These are phyloP conservation scores for Populus tomentosa DNA, from an alignment of 441 rosid species.

Conservation along the genomic window DNA sequence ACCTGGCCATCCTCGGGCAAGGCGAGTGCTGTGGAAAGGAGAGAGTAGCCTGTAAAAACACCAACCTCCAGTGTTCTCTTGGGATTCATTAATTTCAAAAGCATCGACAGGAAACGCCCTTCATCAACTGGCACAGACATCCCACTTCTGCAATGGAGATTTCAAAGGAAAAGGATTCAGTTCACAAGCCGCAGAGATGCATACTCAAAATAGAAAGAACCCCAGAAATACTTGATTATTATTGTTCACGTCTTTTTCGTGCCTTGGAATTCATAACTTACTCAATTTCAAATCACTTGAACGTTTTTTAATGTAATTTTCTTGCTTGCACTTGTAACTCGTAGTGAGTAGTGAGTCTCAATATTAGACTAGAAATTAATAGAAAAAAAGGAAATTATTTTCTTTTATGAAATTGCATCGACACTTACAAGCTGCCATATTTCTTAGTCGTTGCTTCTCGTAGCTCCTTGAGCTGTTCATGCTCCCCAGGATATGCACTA, in stretches of 20 bases:
- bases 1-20: constrained; percentile 26
- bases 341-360: no score
- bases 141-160: constrained; percentile 24
- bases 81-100: constrained; percentile 38
- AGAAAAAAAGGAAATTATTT: no score
- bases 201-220: no score
- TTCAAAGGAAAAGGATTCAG: no score
- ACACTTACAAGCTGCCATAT: constrained; percentile 30
- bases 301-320: background rate
- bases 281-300: background rate
- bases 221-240: no score
- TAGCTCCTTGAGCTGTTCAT: constrained; percentile 36
- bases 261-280: no score
- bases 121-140: constrained; percentile 40
- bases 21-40: constrained; percentile 45
- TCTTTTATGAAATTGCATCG: no score
- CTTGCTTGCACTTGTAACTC: no score
- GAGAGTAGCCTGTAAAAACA: constrained; percentile 34
- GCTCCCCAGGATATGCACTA: constrained; percentile 51
- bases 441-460: constrained; percentile 35
- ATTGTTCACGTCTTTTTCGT: no score
- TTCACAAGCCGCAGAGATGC: no score
- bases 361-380: no score
- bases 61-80: constrained; percentile 36
- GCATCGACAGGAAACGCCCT: constrained; percentile 42